Base-by-base conservation (phyloP, 2,329 filamentous ascomycete genomes). In the Fusarium algeriense region DNA sequence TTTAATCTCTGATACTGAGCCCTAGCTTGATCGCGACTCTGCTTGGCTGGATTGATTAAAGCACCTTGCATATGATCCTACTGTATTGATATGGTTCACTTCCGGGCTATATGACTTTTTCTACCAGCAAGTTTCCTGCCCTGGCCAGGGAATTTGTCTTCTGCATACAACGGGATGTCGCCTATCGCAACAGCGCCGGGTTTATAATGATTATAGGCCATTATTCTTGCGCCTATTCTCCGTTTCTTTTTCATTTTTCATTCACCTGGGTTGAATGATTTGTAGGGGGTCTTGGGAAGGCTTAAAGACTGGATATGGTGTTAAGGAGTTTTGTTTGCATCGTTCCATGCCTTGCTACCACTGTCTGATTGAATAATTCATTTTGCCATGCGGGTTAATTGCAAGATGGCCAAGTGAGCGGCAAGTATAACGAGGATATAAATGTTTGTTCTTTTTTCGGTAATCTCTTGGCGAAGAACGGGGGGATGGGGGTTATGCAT, bases 271-370 rank as follows among this genome's bases (percentile, higher is more conserved):
- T 37, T 44, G 55, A 46, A 58, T 30, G 60, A 48, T 32, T 57
- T 44, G 50, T 46, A 30, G 38, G 32, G 45, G 48, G 14, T 34
- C 40, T 41, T 13, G 40, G 60, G 55, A 53, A 57, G 45, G 23
- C 11, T 53, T 17, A 46, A 66, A 69, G 69, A 72, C 54, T 40
- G 69, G 69, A 56, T 54, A 60, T 37, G 64, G 69, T 52, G 69
- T 60, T 37, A 46, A 14, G 69, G 69, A 48, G 69, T 66, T 59
- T 43, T 43, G 28, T 57, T 70, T 57, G 46, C 23, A 54, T 45
- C 56, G 41, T 50, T 58, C 30, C 48, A 56, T 55, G 40, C 54
- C 40, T 69, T 59, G n/a, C 35, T 40, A 43, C 40, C 45, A 54
- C 40, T 45, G 41, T 40, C 41, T 46, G 43, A 56, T 44, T 23